Evolutionary conservation across 495 filamentous ascomycete species (phyloP), one percentile per base, ranked within the genome.

Genomic region (Hypoxylon perforatum): DNA sequence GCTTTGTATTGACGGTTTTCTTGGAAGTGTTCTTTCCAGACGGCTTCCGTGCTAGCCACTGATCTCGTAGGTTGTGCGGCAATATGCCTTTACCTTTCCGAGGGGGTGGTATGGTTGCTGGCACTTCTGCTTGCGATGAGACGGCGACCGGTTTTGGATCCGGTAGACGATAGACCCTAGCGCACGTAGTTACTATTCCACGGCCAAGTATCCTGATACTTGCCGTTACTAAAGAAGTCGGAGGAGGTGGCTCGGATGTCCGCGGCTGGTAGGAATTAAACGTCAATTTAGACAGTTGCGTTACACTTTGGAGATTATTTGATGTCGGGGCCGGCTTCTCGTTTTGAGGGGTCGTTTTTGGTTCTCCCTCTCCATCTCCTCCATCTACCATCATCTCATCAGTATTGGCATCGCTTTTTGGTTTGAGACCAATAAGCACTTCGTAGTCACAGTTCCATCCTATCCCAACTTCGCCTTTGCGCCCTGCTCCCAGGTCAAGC

Each of bases 391-490:
- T 23, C 49, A 63, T 64, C 38, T 61, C 56, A 21, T 68, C 58
- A n/a, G 60, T 47, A 4, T 88, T 35, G 7, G 52, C n/a, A n/a
- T 51, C 18, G 50, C 25, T 10, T 52, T 46, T 3, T n/a, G n/a
- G n/a, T n/a, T 52, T 41, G 19, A 80, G 66, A 0, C 73, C 73
- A 51, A 82, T 77, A 18, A 95, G 81, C 57, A 78, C 77, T 64
- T 92, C 90, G 85, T 93, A 98, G 72, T 97, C 94, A 79, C 94
- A 97, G 15, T 87, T 86, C 87, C 91, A 93, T 1, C 93, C 93
- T 51, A 82, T 75, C 1, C 95, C 95, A 39, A 96, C 73, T 71
- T 98, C 95, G 2, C 95, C 94, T 68, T 88, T 96, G 45, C 86
- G 86, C 3, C 85, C 89, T 51, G 85, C 80, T 0, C 91, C 91